Evolutionary conservation across 2,329 filamentous ascomycete genomes (phyloP), one percentile per base, ranked within the genome.

Genomic region (Polychaeton citri): DNA sequence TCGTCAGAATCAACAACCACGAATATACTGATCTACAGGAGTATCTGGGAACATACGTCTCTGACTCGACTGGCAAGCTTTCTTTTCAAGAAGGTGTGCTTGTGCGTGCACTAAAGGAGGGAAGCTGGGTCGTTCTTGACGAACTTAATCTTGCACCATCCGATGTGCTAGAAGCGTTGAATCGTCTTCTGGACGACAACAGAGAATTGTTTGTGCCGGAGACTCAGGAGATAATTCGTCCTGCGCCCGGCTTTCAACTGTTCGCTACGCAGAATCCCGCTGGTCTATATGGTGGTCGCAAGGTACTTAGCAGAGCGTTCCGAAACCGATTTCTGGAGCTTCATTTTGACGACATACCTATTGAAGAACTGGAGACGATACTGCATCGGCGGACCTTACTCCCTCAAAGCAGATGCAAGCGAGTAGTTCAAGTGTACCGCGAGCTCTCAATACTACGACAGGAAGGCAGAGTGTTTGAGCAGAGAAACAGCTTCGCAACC

Each of bases 1-100:
- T 96, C 53, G 86, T 98, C 30, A 77, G 90, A 41, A 98, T 99
- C 66, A 99, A 99, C 63, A 99, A 99, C 48, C 90, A 99, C 59
- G 92, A 99, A 54, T 90, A 98, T 53, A 98, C 90, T 0, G 90
- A 99, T 57, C 66, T 99, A 24, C 90, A 98, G 58, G 92, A 99
- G 55, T 99, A 99, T 51, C 65, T 99, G 5, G 90, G 90, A 13
- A 93, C 86, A 0, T 99, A 98, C 48, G 68, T 94, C 1, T 95
- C 90, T 2, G 82, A 79, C 17, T 62, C 76, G 0, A 81, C 93
- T 52, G 92, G 92, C 4, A 83, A 81, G 41, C 67, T 99, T 30
- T 74, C 71, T 8, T 99, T 95, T 50, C 86, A 94, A 55, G 92
- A 99, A 60, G 90, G 90, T 36, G 71, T 96, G 3, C 68, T 99